Base-by-base conservation (phyloP, 495 filamentous ascomycete genomes). In the Aspergillus kassunensis region DNA sequence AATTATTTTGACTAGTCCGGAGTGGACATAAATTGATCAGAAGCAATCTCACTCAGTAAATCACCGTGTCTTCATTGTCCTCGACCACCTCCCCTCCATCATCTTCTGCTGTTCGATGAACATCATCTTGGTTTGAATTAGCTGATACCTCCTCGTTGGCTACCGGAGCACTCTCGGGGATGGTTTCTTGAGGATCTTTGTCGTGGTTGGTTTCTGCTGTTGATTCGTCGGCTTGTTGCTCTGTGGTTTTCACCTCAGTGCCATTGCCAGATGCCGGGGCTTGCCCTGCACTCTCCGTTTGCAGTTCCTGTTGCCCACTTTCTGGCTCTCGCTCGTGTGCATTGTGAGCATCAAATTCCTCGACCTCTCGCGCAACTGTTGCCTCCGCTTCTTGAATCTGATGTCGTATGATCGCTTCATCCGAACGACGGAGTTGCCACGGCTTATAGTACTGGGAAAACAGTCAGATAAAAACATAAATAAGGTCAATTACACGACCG, bases 11-110 rank as follows among this genome's bases (percentile, higher is more conserved):
- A n/a, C n/a, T n/a, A n/a, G n/a, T n/a, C n/a, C n/a, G n/a, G n/a
- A n/a, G n/a, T n/a, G n/a, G n/a, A n/a, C 24, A 27, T 27, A 27
- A 27, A 9, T 27, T 4, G 24, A 27, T 27, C 24, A 27, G 44
- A 23, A 21, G 23, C 15, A 30, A 27, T 50, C 48, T 48, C 49
- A 1, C 13, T 55, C 80, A 93, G 71, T 93, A 92, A 53, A 93
- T 90, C 48, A 93, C 89, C 49, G 82, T 89, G 59, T 92, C 89
- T 73, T 93, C 89, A 41, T 87, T 83, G 59, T 84, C 84, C 63
- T 90, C 86, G 62, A 89, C 73, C 42, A 86, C 70, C 60, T 90
- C 87, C 43, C 83, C 88, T 43, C 75, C 77, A 63, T 86, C 81
- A 61, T 86, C 86, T 45, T 85, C 81, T 40, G 76, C 68, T 33